These are phyloP conservation scores for Lichtheimia ornata DNA, from an alignment of 371 early-diverging fungal species.

Conservation along the genomic window DNA sequence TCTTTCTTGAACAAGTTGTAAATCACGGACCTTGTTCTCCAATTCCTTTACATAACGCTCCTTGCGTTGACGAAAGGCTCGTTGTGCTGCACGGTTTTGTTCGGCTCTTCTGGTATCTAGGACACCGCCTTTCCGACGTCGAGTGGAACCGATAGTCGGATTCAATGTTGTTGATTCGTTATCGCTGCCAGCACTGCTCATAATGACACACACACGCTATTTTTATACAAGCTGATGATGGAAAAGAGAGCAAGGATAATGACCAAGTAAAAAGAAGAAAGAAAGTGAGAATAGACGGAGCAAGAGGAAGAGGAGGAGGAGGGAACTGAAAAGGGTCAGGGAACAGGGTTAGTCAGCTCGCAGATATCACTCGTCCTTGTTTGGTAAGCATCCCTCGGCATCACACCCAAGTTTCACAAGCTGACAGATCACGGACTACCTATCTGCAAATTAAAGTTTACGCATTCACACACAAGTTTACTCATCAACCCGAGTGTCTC, in stretches of 20 bases:
- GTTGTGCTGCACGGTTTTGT: constrained; percentile 71
- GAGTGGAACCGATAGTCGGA: neutral
- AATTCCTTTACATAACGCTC: constrained; percentile 62
- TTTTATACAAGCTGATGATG: neutral
- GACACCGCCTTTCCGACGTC: constrained; percentile 11
- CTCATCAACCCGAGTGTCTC: neutral
- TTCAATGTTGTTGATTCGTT: neutral
- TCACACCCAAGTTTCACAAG: constrained; percentile 1
- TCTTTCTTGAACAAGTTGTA: constrained; percentile 17
- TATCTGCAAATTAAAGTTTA: neutral
- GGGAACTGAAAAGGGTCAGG: constrained; percentile 3
- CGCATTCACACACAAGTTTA: too few relatives aligned
- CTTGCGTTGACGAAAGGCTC: constrained; percentile 71
- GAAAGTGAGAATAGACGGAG: neutral
- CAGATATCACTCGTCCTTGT: neutral
- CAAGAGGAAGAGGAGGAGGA: constrained; percentile 1
- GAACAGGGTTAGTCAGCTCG: constrained; percentile 1
- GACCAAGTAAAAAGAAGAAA: neutral
- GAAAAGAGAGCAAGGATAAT: neutral
- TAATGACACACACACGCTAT: neutral
- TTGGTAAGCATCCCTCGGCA: constrained; percentile 1
- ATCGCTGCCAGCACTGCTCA: constrained; percentile 1
- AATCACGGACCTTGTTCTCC: constrained; percentile 13
- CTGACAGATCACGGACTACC: constrained; percentile 2
- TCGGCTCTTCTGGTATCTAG: constrained; percentile 13